Percentiles rank a stretch among this genome's conserved stretches.
Conservation (phyloP, 2,329 filamentous ascomycete genomes). For the Hypomyces perniciosus region DNA sequence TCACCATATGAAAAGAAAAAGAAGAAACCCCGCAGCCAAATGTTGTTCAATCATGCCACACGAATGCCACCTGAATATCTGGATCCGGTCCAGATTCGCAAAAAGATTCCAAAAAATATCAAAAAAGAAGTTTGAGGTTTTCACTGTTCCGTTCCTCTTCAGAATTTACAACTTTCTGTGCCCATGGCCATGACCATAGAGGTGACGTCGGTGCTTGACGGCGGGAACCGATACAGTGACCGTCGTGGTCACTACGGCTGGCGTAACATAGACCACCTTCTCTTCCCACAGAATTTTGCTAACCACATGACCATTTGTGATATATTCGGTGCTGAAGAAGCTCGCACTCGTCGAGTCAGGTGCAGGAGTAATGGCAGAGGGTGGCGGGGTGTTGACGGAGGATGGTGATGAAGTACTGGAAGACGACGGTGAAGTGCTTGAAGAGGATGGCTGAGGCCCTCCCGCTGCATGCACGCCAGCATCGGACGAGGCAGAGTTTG, state of each 20-base stretch:
- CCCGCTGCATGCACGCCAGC: slow-evolving; percentile 4
- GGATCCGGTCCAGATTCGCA: slow-evolving; percentile 32
- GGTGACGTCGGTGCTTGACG: slow-evolving; percentile 25
- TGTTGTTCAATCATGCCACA: slow-evolving; percentile 29
- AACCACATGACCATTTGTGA: slow-evolving; percentile 45
- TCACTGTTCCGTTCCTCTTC: slow-evolving; percentile 10
- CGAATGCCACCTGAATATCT: slow-evolving; percentile 21
- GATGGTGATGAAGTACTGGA: slow-evolving; percentile 4
- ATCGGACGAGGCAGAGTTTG: background rate
- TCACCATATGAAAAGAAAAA: slow-evolving; percentile 29
- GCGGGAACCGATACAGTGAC: slow-evolving; percentile 23
- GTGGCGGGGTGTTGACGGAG: slow-evolving; percentile 12
- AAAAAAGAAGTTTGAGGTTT: slow-evolving; percentile 4
- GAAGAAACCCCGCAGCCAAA: slow-evolving; percentile 28
- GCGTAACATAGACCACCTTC: slow-evolving; percentile 47
- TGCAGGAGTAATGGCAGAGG: slow-evolving; percentile 11
- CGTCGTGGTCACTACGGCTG: slow-evolving; percentile 36
- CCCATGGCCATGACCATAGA: slow-evolving; percentile 34
- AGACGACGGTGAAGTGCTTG: slow-evolving; percentile 1
- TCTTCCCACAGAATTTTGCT: slow-evolving; percentile 54
- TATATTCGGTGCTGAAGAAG: slow-evolving; percentile 45
- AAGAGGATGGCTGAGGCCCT: slow-evolving; percentile 1
- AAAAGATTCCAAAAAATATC: slow-evolving; percentile 16
- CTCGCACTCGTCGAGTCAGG: slow-evolving; percentile 30
- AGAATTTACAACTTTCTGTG: slow-evolving; percentile 24